Base-by-base conservation (phyloP, 2,329 filamentous ascomycete genomes). In the Aspergillus tanneri region DNA sequence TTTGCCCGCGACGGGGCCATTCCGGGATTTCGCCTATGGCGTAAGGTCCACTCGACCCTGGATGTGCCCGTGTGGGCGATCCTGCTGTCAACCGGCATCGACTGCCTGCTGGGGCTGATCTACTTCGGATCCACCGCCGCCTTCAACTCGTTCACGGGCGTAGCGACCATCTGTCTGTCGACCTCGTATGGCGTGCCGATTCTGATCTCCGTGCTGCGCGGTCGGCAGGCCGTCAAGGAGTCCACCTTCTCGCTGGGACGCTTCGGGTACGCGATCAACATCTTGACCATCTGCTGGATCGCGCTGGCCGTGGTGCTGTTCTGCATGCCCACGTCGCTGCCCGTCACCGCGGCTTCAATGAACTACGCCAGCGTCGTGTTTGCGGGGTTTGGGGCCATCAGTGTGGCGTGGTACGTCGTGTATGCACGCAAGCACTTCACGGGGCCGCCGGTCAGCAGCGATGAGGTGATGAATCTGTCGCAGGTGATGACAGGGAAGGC, bases 91-190 rank as follows among this genome's bases (percentile, higher is more conserved):
- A 84, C 86, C 0, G 62, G 76, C 0, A 81, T 91, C 35, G 83
- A 87, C 65, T 86, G 82, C 56, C 71, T 90, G 9, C 77, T 91
- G 0, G 87, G 87, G 0, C 77, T 88, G 55, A 90, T 91, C 67
- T 91, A 88, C 72, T 89, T 91, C 55, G 88, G 88, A 8, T 87
- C 84, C 1, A 80, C 81, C 0, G 85, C 86, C 0, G 88, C 88
- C 0, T 91, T 91, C 73, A 87, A 86, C 73, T 85, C 83, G 8
- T 90, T 91, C 68, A 90, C 87, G 0, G 86, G 87, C 22, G 86
- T 90, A 1, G 87, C 87, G 1, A 90, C 87, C 4, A 90, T 91
- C 63, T 90, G 86, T 55, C 78, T 91, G 0, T 86, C 83, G 0
- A 83, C 84, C 3, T 88, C 85, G 0, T 91, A 91, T 65, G 86